These are phyloP conservation scores for Eucalyptus curtisii DNA, from an alignment of 345 rosid species.

Conservation along the genomic window DNA sequence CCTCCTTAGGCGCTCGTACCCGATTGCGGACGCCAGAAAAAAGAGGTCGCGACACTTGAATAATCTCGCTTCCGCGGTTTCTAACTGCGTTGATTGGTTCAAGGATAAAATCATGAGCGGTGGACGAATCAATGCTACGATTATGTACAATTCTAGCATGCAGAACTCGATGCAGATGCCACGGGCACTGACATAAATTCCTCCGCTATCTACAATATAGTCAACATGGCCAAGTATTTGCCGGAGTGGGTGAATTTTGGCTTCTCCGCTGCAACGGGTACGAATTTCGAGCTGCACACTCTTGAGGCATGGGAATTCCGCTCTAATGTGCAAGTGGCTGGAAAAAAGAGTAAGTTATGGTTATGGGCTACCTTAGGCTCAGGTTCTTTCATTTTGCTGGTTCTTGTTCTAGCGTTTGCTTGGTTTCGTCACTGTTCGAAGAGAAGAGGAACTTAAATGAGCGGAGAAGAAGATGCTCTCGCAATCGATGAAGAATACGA, in stretches of 20 bases:
- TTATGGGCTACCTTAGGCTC: neutral
- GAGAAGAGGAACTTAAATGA: neutral
- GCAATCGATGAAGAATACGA: neutral
- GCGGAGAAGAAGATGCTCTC: neutral
- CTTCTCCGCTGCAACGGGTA: constrained; percentile 1
- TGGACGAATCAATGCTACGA: neutral
- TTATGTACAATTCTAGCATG: neutral
- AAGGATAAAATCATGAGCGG: neutral
- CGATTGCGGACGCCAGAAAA: too few relatives aligned
- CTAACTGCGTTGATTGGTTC: neutral
- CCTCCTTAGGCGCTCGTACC: too few relatives aligned
- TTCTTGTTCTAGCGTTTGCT: neutral
- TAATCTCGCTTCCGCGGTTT: neutral
- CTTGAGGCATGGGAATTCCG: constrained; percentile 2
- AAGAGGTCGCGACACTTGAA: too few relatives aligned
- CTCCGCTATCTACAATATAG: neutral
- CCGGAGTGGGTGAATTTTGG: constrained; percentile 10
- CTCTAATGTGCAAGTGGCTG: neutral
- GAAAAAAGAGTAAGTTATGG: neutral
- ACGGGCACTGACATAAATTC: neutral
- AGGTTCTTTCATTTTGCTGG: neutral
- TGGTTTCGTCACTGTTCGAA: neutral
- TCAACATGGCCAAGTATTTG: neutral
- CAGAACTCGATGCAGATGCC: neutral
- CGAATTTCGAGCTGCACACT: neutral